Base-by-base conservation (phyloP, 306 rosid genomes). In the Ceratonia siliqua region DNA sequence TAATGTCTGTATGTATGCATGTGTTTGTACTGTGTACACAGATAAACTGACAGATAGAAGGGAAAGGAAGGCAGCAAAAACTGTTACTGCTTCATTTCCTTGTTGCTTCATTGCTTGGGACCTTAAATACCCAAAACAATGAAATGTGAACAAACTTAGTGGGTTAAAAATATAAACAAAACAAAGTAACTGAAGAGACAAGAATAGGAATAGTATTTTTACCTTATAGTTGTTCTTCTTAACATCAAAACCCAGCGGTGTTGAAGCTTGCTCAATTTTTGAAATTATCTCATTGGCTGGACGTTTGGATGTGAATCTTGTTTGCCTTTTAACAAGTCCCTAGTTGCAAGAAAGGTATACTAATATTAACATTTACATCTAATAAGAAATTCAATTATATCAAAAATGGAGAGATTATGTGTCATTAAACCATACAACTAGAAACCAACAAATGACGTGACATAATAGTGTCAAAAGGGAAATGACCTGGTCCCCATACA, bases 191-290 rank as follows among this genome's bases (percentile, higher is more conserved):
- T 62, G 27, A 36, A 25, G 39, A 70, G 32, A 54, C 38, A 43
- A 49, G 38, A 55, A 53, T 50, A 55, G 64, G 70, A 36, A 72
- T 54, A 30, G 33, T 27, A 73, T 24, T 66, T 55, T 20, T 77
- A 91, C 98, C 97, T 94, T 94, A 79, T 67, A 85, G 79, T 94
- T 91, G 83, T 84, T 91, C 74, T 88, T 91, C 94, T 88, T 94
- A 39, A 94, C 94, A 74, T 80, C 96, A 82, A 91, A 94, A 75
- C 98, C 98, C 80, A 94, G 62, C 54, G 97, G 98, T 39, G 52
- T 84, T 49, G 97, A 97, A 62, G 96, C 81, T 83, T 82, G 52
- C 83, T 91, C 92, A 27, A 94, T 94, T 79, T 87, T 88, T 41
- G 97, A 74, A 72, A 94, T 83, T 5, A 94, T 94, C 89, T 94